phyloP scores from a whole-genome alignment of 176 grass and related monocot genomes.

The Oryza meyeriana region DNA sequence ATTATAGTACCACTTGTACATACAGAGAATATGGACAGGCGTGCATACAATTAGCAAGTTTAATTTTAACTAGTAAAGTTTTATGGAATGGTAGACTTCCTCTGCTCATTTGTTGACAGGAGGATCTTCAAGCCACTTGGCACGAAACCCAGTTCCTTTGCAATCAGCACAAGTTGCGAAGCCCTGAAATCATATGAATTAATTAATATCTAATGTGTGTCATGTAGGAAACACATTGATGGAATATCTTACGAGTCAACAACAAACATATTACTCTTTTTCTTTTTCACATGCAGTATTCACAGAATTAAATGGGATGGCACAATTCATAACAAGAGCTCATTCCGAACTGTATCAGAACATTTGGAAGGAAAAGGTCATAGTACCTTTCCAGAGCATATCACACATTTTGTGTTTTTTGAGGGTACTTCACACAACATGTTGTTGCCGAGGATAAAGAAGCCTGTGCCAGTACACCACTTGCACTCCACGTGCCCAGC shows the following conservation, averaged over 20 bases:
- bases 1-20: conserved; percentile 11
- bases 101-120: conserved; percentile 36
- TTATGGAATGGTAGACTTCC: conserved; percentile 19
- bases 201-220: conserved; percentile 9
- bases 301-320: neutral
- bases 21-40: conserved; percentile 13
- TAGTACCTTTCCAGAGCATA: conserved; percentile 84
- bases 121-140: conserved; percentile 89
- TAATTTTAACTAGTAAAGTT: conserved; percentile 22
- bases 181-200: conserved; percentile 56
- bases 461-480: conserved; percentile 87
- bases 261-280: conserved; percentile 19
- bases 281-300: conserved; percentile 20
- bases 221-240: conserved; percentile 21
- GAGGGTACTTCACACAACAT: conserved; percentile 95
- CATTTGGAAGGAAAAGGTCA: neutral
- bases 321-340: neutral
- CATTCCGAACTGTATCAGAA: neutral
- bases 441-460: conserved; percentile 94
- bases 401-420: conserved; percentile 73
- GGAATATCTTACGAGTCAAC: neutral
- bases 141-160: conserved; percentile 92
- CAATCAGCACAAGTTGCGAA: conserved; percentile 66
- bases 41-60: conserved; percentile 28
- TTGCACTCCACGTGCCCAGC: conserved; percentile 84